A percentile compares a stretch with the other conserved stretches of the same genome.
phyloP scores from a whole-genome alignment of 345 rosid species.

The Jatropha curcas region DNA sequence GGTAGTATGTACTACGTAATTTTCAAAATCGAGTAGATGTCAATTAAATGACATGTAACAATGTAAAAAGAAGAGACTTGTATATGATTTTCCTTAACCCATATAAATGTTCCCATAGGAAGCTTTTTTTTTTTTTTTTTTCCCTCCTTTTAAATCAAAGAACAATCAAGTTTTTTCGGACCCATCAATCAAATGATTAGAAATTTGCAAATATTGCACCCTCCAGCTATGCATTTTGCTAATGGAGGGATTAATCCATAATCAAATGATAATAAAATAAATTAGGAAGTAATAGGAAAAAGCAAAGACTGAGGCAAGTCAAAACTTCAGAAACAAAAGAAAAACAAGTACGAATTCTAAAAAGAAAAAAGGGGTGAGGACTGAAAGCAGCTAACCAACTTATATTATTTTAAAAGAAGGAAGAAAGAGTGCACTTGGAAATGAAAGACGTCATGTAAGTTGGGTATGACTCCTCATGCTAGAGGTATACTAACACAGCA shows the following conservation, averaged over 20 bases:
- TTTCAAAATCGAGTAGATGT: constrained; percentile 7
- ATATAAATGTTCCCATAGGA: background rate
- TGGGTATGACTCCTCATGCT: constrained; percentile 16
- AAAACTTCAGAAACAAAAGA: background rate
- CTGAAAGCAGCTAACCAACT: constrained; percentile 30
- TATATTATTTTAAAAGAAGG: constrained; percentile 12
- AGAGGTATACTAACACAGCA: background rate
- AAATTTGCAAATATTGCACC: background rate
- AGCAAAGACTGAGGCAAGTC: background rate
- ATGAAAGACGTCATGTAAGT: constrained; percentile 2
- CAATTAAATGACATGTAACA: background rate
- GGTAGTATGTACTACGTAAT: background rate
- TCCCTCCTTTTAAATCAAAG: background rate
- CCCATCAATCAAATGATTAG: constrained; percentile 20
- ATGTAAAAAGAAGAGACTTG: background rate
- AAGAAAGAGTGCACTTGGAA: background rate
- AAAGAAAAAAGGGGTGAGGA: background rate
- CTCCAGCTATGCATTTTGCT: background rate
- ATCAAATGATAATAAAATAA: background rate
- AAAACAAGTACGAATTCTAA: background rate
- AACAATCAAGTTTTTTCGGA: constrained; percentile 8
- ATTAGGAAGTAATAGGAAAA: background rate
- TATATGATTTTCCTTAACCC: background rate
- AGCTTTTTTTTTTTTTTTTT: background rate
- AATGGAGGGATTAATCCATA: background rate